These are phyloP conservation scores for Cladosporium colombiae DNA, from an alignment of 2,329 filamentous ascomycete species.

Conservation along the genomic window DNA sequence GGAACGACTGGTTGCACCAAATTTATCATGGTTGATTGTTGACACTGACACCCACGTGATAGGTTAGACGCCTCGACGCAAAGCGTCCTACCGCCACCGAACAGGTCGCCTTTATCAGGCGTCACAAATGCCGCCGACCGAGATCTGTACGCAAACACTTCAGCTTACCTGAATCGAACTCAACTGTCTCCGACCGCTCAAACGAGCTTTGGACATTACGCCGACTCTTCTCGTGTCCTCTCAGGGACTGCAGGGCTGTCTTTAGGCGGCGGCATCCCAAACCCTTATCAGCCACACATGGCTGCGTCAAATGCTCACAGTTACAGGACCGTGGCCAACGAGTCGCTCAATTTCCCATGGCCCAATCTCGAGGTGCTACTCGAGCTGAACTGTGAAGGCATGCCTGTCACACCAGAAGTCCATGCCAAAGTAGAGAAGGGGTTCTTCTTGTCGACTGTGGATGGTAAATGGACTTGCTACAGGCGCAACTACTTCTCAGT, in stretches of 20 bases:
- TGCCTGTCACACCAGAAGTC: conserved; percentile 69
- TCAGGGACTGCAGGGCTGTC: conserved; percentile 29
- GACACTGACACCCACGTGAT: conserved; percentile 32
- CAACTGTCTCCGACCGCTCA: conserved; percentile 33
- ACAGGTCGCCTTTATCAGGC: conserved; percentile 33
- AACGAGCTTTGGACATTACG: conserved; percentile 33
- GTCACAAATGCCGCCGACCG: conserved; percentile 32
- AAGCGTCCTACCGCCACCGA: conserved; percentile 33
- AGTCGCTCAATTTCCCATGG: conserved; percentile 47
- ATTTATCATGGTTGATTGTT: conserved; percentile 18
- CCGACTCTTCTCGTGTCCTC: conserved; percentile 35
- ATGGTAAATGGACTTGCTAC: conserved; percentile 89
- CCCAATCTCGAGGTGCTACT: conserved; percentile 54
- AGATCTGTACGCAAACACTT: conserved; percentile 29
- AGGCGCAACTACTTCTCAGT: conserved; percentile 89
- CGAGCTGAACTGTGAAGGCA: conserved; percentile 62
- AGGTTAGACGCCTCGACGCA: conserved; percentile 32
- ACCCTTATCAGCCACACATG: conserved; percentile 28
- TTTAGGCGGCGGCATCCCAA: conserved; percentile 20
- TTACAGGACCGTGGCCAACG: conserved; percentile 31
- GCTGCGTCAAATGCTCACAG: conserved; percentile 29
- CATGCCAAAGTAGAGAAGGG: conserved; percentile 83
- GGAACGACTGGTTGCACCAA: conserved; percentile 23
- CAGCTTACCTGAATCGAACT: conserved; percentile 31
- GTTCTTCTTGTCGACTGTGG: conserved; percentile 68